These are phyloP conservation scores for Globisporangium cystogenes DNA, from an alignment of 352 stramenopile species.

Conservation along the genomic window DNA sequence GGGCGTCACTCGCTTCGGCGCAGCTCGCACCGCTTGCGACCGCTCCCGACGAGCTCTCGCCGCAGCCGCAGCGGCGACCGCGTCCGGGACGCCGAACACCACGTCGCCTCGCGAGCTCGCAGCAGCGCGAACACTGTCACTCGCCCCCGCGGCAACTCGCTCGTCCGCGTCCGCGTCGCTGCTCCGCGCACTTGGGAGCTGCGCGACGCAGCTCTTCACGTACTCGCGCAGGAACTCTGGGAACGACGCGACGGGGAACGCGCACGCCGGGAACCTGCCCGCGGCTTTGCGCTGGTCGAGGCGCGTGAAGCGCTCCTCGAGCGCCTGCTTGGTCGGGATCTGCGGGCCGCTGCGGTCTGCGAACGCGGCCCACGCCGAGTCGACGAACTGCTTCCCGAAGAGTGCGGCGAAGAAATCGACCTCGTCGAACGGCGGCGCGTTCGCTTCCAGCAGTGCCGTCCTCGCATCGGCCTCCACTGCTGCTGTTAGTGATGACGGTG, in stretches of 20 bases:
- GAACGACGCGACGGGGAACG: constrained; percentile 45
- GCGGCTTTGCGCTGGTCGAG: constrained; percentile 46
- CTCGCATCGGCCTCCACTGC: too few relatives aligned
- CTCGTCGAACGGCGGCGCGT: constrained; percentile 30
- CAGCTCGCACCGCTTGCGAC: neutral
- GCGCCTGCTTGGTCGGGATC: constrained; percentile 19
- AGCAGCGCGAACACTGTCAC: neutral
- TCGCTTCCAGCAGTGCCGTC: neutral
- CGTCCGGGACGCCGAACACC: too few relatives aligned
- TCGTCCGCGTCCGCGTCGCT: neutral
- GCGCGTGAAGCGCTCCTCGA: constrained; percentile 31
- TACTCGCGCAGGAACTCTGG: constrained; percentile 54
- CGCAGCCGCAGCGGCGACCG: neutral
- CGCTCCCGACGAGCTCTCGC: neutral
- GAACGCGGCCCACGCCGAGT: constrained; percentile 49
- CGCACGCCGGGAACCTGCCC: constrained; percentile 19
- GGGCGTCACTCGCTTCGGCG: neutral
- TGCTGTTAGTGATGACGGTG: too few relatives aligned
- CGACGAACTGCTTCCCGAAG: constrained; percentile 56
- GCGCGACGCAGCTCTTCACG: constrained; percentile 33
- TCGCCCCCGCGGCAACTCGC: neutral
- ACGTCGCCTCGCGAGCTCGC: too few relatives aligned
- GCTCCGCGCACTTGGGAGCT: constrained; percentile 6
- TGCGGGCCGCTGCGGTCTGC: constrained; percentile 22
- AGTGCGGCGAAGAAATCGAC: constrained; percentile 55